These are phyloP conservation scores for Lyophyllum semitale DNA, from an alignment of 768 basidiomycete species.

Conservation along the genomic window DNA sequence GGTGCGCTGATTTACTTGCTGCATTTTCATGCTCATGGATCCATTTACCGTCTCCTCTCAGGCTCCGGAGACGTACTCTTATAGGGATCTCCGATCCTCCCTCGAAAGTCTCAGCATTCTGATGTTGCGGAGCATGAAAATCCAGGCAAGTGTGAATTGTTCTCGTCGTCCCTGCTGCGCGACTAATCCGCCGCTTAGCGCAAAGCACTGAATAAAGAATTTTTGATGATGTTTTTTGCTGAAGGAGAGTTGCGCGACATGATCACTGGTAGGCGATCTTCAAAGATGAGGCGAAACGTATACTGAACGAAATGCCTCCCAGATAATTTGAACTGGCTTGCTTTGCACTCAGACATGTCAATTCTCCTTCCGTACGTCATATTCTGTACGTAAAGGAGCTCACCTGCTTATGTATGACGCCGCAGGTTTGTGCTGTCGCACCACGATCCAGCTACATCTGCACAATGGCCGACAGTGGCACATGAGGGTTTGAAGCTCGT, in stretches of 20 bases:
- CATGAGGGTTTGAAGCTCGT: constrained; percentile 23
- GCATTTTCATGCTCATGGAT: background rate
- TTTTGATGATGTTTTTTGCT: constrained; percentile 15
- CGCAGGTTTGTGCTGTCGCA: constrained; percentile 27
- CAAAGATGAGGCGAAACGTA: background rate
- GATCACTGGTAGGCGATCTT: constrained; percentile 20
- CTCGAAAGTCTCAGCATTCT: background rate
- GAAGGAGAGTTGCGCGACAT: constrained; percentile 18
- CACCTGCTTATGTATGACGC: background rate
- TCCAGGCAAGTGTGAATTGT: constrained; percentile 14
- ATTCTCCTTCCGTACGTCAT: constrained; percentile 27
- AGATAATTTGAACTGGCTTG: constrained; percentile 30
- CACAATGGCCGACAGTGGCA: constrained; percentile 23
- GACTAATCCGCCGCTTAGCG: constrained; percentile 13
- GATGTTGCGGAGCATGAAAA: constrained; percentile 8
- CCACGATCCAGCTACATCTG: constrained; percentile 25
- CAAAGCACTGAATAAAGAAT: constrained; percentile 14
- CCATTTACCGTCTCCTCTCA: background rate
- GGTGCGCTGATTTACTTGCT: background rate
- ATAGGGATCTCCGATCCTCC: background rate
- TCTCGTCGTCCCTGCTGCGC: background rate
- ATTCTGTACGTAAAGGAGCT: background rate
- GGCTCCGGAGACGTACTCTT: constrained; percentile 7
- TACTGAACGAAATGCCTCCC: background rate
- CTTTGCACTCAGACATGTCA: constrained; percentile 22